Evolutionary conservation across 2,329 filamentous ascomycete species (phyloP).

Genomic region (Fusarium luffae): DNA sequence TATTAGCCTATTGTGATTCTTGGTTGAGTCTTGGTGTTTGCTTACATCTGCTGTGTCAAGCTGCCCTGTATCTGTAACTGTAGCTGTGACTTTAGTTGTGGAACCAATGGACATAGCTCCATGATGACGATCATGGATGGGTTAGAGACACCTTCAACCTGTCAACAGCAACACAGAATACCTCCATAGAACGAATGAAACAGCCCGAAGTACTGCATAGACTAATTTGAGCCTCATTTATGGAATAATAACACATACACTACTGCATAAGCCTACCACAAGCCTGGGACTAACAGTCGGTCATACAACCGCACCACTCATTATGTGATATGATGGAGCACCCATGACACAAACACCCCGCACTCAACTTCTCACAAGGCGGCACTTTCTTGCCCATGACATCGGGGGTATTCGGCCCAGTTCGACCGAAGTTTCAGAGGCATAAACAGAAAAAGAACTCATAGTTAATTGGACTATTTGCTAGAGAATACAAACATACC

Average conservation of each 20-base stretch:
- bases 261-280: slow-evolving; percentile 1
- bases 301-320: slow-evolving; percentile 42
- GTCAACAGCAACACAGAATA: not conserved
- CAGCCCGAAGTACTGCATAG: not conserved
- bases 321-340: slow-evolving; percentile 16
- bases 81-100: not conserved
- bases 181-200: not conserved
- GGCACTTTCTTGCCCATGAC: not conserved
- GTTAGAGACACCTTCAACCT: not conserved
- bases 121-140: slow-evolving; percentile 20
- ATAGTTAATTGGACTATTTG: not conserved
- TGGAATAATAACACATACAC: not conserved
- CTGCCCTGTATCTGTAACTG: not conserved
- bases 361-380: slow-evolving; percentile 15
- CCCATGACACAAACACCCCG: slow-evolving; percentile 36
- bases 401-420: slow-evolving; percentile 18
- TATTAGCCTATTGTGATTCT: slow-evolving; percentile 3
- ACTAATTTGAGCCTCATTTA: slow-evolving; percentile 14
- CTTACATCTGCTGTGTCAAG: not conserved
- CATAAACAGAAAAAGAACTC: not conserved
- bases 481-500: slow-evolving; percentile 3
- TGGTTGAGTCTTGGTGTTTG: not conserved
- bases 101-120: slow-evolving; percentile 15
- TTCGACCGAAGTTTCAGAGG: slow-evolving; percentile 17
- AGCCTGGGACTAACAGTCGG: not conserved